Conservation (phyloP, 2,329 filamentous ascomycete genomes). For the Penicillium sp. region DNA sequence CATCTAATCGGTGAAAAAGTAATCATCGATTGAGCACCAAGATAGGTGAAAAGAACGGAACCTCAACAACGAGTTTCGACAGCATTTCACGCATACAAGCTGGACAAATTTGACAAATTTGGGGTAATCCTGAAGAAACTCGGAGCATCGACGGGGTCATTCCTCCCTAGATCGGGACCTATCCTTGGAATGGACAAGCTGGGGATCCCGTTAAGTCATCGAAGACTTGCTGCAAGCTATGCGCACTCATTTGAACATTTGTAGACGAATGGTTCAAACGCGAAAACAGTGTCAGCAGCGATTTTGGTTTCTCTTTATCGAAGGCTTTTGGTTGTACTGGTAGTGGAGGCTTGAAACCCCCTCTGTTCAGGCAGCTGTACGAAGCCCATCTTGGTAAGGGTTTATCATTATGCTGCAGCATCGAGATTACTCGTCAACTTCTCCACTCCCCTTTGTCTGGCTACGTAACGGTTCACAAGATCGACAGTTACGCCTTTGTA, state of each 20-base stretch:
- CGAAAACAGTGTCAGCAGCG: not conserved
- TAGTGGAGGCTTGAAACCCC: not conserved
- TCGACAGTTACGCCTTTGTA: not conserved
- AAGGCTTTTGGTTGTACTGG: not conserved
- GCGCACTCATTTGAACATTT: not conserved
- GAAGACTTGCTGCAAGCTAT: not conserved
- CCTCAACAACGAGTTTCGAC: not conserved
- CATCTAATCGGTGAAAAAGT: slow-evolving; percentile 44
- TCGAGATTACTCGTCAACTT: not conserved
- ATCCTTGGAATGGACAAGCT: not conserved
- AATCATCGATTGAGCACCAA: slow-evolving; percentile 11
- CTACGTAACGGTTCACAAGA: not conserved
- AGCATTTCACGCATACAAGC: not conserved
- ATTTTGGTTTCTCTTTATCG: not conserved
- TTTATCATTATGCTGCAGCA: not conserved
- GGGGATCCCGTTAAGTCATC: not conserved
- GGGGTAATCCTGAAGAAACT: not conserved
- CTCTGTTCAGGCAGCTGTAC: not conserved
- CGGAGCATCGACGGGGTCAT: not conserved
- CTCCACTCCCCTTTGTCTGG: not conserved
- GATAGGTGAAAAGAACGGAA: not conserved
- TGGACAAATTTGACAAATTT: too few relatives aligned
- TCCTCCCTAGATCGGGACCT: too few relatives aligned
- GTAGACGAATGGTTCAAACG: not conserved
- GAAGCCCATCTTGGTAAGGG: not conserved